These are phyloP conservation scores for Sporisorium exsertum DNA, from an alignment of 1,284 basidiomycete genomes.

Conservation along the genomic window DNA sequence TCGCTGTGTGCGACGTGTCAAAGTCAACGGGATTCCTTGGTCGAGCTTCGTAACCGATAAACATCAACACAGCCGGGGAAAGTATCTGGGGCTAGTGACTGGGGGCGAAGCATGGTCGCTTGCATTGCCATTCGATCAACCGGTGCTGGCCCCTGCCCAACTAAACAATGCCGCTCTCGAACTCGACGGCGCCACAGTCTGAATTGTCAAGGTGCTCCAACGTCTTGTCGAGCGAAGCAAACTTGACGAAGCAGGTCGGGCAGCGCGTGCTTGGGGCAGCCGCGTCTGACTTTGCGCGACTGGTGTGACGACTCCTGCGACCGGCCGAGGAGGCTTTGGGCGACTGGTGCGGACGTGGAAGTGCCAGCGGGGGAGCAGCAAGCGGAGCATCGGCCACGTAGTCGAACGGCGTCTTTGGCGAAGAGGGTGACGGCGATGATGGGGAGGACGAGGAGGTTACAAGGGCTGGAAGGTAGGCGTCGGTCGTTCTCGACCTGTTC, in stretches of 20 bases:
- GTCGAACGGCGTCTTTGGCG: conserved; percentile 20
- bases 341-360: conserved; percentile 7
- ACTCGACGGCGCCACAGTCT: conserved; percentile 44
- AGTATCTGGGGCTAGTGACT: too few species aligned
- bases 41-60: too few species aligned
- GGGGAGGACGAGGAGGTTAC: conserved; percentile 18
- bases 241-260: conserved; percentile 41
- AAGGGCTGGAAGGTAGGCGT: conserved; percentile 12
- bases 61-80: too few species aligned
- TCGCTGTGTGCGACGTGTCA: too few species aligned
- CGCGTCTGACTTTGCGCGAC: conserved; percentile 30
- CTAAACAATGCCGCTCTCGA: conserved; percentile 41
- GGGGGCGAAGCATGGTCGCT: too few species aligned
- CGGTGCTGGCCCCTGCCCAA: too few species aligned
- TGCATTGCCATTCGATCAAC: too few species aligned
- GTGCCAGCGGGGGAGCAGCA: conserved; percentile 3
- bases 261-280: conserved; percentile 31
- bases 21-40: too few species aligned
- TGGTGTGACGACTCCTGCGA: conserved; percentile 17
- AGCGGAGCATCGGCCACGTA: conserved; percentile 23
- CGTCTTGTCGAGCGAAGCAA: conserved; percentile 29
- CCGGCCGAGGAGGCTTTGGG: conserved; percentile 8
- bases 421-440: conserved; percentile 13
- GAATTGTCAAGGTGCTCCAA: conserved; percentile 37
- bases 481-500: conserved; percentile 3